These are phyloP conservation scores for Kluyveromyces marxianus DNA, from an alignment of 1,139 yeast genomes.

Conservation along the genomic window DNA sequence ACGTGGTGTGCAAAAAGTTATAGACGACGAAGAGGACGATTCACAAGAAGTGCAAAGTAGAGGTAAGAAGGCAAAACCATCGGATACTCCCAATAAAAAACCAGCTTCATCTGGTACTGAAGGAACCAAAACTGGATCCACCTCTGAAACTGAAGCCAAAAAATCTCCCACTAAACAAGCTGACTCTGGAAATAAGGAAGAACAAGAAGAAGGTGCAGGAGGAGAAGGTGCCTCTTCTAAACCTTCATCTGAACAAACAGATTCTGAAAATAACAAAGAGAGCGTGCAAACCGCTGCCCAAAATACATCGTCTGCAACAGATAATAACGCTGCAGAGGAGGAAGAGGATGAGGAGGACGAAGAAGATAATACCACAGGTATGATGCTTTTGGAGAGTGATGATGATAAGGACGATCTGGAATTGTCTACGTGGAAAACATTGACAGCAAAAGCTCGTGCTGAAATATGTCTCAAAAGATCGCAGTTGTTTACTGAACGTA, in stretches of 20 bases:
- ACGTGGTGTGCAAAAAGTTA: conserved; percentile 27
- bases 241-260: too few relatives aligned
- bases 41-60: conserved; percentile 1
- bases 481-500: conserved; percentile 49
- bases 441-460: conserved; percentile 74
- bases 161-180: too few relatives aligned
- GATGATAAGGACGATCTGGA: conserved; percentile 62
- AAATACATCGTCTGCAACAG: conserved; percentile 2
- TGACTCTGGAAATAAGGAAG: too few relatives aligned
- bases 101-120: not conserved
- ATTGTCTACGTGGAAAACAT: conserved; percentile 69
- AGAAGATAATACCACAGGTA: conserved; percentile 23
- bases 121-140: not conserved
- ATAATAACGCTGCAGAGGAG: conserved; percentile 16
- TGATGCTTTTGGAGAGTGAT: conserved; percentile 35
- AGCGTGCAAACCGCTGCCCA: not conserved
- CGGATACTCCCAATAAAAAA: not conserved
- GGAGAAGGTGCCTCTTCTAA: too few relatives aligned
- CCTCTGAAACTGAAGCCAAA: too few relatives aligned
- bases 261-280: not conserved
- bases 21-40: conserved; percentile 7
- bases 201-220: too few relatives aligned
- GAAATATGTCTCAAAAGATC: conserved; percentile 66
- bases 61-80: not conserved
- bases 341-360: conserved; percentile 31